Percentiles rank a stretch among this genome's conserved stretches.
Evolutionary conservation across 345 rosid species (phyloP).

Genomic region (Cardamine occulta): DNA sequence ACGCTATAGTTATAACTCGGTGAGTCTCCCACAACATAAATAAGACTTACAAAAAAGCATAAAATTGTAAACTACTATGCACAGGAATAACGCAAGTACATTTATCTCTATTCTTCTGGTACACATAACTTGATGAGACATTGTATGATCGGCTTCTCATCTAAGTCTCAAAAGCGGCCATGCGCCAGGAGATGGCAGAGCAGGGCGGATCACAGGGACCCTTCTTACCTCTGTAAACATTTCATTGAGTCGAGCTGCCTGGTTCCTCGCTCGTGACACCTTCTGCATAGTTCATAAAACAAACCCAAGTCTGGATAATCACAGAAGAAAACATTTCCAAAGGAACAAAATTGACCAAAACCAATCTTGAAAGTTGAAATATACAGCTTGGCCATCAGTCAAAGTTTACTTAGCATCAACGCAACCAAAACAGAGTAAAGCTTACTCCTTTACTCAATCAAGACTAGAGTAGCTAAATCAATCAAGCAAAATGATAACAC

Average conservation of each 20-base stretch:
- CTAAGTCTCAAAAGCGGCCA: conserved; percentile 62
- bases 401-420: conserved; percentile 11
- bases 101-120: neutral
- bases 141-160: conserved; percentile 11
- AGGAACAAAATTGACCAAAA: neutral
- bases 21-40: neutral
- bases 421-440: neutral
- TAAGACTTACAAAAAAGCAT: neutral
- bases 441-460: neutral
- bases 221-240: conserved; percentile 83
- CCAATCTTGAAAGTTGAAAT: neutral
- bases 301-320: conserved; percentile 14
- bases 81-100: conserved; percentile 2
- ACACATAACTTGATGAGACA: neutral
- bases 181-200: conserved; percentile 58
- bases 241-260: conserved; percentile 80
- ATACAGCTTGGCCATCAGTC: neutral
- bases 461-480: conserved; percentile 17
- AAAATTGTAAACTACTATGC: neutral
- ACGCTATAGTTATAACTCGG: neutral
- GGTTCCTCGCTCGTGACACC: conserved; percentile 49
- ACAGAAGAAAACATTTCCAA: neutral
- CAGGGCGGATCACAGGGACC: conserved; percentile 72
- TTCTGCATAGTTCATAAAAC: conserved; percentile 38
- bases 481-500: neutral